Conservation (phyloP, 768 basidiomycete genomes). For the Tricholoma sp. region DNA sequence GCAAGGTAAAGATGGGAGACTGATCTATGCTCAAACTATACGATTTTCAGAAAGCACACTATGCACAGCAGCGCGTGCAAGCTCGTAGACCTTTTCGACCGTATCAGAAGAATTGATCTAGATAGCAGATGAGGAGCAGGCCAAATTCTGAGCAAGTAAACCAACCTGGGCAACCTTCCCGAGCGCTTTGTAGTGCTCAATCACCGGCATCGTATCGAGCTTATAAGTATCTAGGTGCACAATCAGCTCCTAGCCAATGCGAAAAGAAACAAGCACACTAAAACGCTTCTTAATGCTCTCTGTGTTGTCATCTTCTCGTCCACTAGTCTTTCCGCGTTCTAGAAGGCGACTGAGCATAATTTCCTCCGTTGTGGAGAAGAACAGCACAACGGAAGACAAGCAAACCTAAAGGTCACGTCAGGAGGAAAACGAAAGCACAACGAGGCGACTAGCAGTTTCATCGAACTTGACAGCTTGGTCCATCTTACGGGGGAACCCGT, state of each 20-base stretch:
- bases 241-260: background rate
- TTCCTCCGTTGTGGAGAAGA: constrained; percentile 82
- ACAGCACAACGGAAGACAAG: constrained; percentile 71
- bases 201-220: constrained; percentile 89
- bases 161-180: constrained; percentile 79
- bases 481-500: constrained; percentile 98
- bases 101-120: constrained; percentile 68
- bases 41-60: constrained; percentile 6
- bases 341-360: constrained; percentile 84
- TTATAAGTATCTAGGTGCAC: constrained; percentile 66
- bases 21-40: background rate
- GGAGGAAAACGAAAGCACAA: background rate
- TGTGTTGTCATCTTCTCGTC: constrained; percentile 91
- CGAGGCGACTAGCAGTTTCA: constrained; percentile 50
- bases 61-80: constrained; percentile 46
- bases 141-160: constrained; percentile 1
- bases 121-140: background rate
- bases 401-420: constrained; percentile 62
- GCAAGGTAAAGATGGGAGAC: background rate
- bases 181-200: constrained; percentile 66
- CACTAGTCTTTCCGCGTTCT: constrained; percentile 89
- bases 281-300: constrained; percentile 98
- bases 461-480: constrained; percentile 95
- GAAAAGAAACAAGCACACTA: constrained; percentile 40
- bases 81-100: constrained; percentile 55